Conservation (phyloP, 495 filamentous ascomycete genomes). For the Lentithecium fluviatile region DNA sequence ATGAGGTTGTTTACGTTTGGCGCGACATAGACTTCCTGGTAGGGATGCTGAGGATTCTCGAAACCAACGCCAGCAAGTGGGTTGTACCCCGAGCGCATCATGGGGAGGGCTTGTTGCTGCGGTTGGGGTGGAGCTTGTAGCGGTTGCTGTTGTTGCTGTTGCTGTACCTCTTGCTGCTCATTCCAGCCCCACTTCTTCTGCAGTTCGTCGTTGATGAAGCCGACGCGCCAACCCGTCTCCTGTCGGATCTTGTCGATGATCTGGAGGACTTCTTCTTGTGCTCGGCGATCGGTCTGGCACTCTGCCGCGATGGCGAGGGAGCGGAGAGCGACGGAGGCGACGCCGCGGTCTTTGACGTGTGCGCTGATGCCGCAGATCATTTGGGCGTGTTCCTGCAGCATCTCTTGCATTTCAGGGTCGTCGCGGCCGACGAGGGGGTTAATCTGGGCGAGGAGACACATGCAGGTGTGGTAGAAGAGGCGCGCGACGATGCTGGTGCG, state of each 20-base stretch:
- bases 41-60: constrained; percentile 69
- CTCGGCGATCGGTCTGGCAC: constrained; percentile 61
- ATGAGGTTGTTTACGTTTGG: constrained; percentile 30
- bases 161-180: constrained; percentile 38
- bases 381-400: constrained; percentile 69
- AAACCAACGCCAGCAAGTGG: constrained; percentile 71
- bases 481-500: constrained; percentile 75
- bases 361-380: constrained; percentile 86
- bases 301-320: constrained; percentile 79
- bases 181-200: constrained; percentile 78
- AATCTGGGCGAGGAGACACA: constrained; percentile 75
- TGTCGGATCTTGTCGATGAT: constrained; percentile 73
- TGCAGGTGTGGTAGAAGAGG: constrained; percentile 87
- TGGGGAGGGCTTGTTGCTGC: constrained; percentile 3
- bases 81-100: constrained; percentile 54
- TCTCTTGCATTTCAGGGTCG: constrained; percentile 65
- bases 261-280: constrained; percentile 80
- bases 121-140: constrained; percentile 15
- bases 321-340: constrained; percentile 72
- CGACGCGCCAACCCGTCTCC: constrained; percentile 75
- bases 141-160: constrained; percentile 20
- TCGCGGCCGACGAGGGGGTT: constrained; percentile 62
- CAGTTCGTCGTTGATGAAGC: constrained; percentile 65
- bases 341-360: constrained; percentile 75
- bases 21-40: constrained; percentile 57